phyloP scores from a whole-genome alignment of 805 yeast genomes.

The Candida gorgasii region DNA sequence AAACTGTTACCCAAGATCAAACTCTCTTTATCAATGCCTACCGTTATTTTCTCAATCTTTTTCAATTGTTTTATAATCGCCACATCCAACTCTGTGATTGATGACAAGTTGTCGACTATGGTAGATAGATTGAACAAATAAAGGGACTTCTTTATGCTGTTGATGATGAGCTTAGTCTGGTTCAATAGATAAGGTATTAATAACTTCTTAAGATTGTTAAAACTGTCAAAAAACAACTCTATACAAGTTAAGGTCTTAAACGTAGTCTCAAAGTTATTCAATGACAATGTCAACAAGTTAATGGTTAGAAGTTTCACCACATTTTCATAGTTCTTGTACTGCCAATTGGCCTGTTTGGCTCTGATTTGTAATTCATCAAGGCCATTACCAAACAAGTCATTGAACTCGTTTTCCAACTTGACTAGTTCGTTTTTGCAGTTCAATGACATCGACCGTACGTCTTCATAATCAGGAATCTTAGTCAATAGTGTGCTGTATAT shows the following conservation, averaged over 20 bases:
- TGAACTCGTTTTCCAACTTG: conserved; percentile 34
- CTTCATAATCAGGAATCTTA: conserved; percentile 43
- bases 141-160: conserved; percentile 26
- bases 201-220: conserved; percentile 39
- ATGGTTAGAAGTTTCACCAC: conserved; percentile 22
- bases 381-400: conserved; percentile 25
- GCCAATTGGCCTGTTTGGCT: conserved; percentile 23
- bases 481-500: conserved; percentile 39
- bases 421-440: conserved; percentile 21
- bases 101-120: conserved; percentile 28
- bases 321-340: conserved; percentile 25
- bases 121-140: conserved; percentile 32
- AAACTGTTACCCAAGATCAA: conserved; percentile 29
- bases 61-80: conserved; percentile 28
- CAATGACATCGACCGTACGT: conserved; percentile 34
- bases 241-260: conserved; percentile 33
- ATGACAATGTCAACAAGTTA: conserved; percentile 18
- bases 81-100: conserved; percentile 23
- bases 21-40: conserved; percentile 37
- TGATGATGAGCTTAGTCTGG: conserved; percentile 31
- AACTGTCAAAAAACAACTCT: conserved; percentile 38
- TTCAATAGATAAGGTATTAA: conserved; percentile 34
- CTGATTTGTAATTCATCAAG: conserved; percentile 11
- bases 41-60: conserved; percentile 39
- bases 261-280: conserved; percentile 20